Conservation (phyloP, 345 rosid genomes). For the Moringa oleifera region DNA sequence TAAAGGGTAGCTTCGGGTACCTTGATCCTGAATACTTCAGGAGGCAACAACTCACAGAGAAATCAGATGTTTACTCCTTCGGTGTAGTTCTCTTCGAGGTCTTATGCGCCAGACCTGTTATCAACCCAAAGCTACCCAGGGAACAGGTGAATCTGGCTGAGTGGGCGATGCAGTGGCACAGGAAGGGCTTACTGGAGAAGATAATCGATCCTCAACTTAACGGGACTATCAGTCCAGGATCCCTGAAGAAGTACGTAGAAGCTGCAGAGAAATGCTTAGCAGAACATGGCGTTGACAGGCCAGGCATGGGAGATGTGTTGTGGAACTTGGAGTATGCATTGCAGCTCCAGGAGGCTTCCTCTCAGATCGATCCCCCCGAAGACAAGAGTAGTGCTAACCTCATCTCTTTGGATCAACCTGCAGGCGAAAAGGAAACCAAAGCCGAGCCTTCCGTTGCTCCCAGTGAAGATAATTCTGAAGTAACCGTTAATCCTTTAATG, state of each 20-base stretch:
- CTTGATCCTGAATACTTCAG: slow-evolving; percentile 84
- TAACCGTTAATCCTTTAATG: slow-evolving; percentile 15
- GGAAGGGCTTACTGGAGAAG: slow-evolving; percentile 52
- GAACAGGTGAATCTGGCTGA: slow-evolving; percentile 78
- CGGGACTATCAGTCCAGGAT: slow-evolving; percentile 40
- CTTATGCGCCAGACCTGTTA: slow-evolving; percentile 66
- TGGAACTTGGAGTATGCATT: slow-evolving; percentile 83
- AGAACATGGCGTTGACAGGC: slow-evolving; percentile 76
- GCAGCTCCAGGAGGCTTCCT: slow-evolving; percentile 67
- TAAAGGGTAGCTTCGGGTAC: slow-evolving; percentile 88
- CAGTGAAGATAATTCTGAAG: slow-evolving; percentile 19
- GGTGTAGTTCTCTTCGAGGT: slow-evolving; percentile 86
- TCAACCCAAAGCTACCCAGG: slow-evolving; percentile 54
- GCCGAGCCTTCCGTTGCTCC: background rate
- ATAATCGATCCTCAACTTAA: slow-evolving; percentile 56
- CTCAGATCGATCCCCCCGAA: slow-evolving; percentile 32
- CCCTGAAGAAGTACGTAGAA: slow-evolving; percentile 58
- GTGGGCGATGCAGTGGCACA: slow-evolving; percentile 69
- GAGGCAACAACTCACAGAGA: slow-evolving; percentile 77
- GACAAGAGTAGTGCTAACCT: slow-evolving; percentile 27
- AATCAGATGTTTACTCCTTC: slow-evolving; percentile 85
- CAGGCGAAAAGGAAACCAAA: background rate
- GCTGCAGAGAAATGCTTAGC: slow-evolving; percentile 87
- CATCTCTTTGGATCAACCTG: slow-evolving; percentile 18
- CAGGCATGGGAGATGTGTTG: slow-evolving; percentile 80